These are phyloP conservation scores for Vigna mungo DNA, from an alignment of 306 rosid genomes.

Conservation along the genomic window DNA sequence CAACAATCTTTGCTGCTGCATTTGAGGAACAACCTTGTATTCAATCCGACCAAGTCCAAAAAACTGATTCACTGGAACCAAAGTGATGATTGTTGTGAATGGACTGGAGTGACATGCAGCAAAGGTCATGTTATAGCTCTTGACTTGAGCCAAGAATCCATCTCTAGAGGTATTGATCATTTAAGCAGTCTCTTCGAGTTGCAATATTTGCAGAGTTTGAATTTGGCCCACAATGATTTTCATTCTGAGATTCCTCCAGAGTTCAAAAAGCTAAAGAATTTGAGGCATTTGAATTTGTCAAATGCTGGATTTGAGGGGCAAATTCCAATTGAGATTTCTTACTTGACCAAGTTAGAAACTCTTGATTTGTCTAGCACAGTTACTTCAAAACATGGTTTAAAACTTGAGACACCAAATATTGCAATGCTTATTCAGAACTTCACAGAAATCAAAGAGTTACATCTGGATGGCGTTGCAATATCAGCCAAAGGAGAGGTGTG, in stretches of 20 bases:
- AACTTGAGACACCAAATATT: conserved; percentile 20
- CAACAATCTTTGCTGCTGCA: conserved; percentile 5
- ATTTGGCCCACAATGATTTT: background rate
- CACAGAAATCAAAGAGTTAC: background rate
- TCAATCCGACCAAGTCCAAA: background rate
- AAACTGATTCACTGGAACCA: conserved; percentile 9
- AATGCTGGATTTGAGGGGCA: conserved; percentile 24
- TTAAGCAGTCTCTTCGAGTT: background rate
- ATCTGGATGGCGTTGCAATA: conserved; percentile 4
- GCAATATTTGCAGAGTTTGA: background rate
- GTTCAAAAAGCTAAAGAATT: background rate
- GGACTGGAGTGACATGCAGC: conserved; percentile 10
- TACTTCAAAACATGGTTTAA: conserved; percentile 11
- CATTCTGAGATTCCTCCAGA: background rate
- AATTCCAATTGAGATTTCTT: conserved; percentile 25
- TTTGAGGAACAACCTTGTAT: conserved; percentile 1
- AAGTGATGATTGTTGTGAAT: conserved; percentile 20
- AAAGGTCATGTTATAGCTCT: background rate
- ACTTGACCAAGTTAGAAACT: background rate
- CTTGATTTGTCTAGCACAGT: conserved; percentile 11
- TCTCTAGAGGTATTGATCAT: background rate
- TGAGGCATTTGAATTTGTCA: conserved; percentile 25
- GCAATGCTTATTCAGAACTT: conserved; percentile 13
- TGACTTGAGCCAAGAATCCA: conserved; percentile 18
- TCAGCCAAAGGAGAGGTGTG: background rate